Conservation (phyloP, 2,329 filamentous ascomycete genomes). For the Malbranchea cinnamomea region DNA sequence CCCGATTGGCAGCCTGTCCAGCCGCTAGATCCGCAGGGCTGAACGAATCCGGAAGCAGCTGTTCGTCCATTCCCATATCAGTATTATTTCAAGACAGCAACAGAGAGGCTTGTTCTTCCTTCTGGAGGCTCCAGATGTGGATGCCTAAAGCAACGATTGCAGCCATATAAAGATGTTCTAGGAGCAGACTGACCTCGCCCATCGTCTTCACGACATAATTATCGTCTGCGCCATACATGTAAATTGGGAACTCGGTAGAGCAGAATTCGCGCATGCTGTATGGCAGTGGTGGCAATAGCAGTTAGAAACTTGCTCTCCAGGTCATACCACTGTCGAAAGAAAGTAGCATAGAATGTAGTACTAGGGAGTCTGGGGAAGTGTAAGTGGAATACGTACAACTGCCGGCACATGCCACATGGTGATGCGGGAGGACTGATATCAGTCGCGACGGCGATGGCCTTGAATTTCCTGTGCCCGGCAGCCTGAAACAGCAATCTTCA, state of each 20-base stretch:
- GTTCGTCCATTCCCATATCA: no score
- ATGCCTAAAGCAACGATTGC: no score
- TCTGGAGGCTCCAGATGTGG: no score
- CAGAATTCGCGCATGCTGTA: conserved; percentile 58
- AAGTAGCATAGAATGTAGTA: conserved; percentile 2
- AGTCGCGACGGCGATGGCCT: conserved; percentile 72
- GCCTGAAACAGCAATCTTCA: conserved; percentile 15
- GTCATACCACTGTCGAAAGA: not conserved
- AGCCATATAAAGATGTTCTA: not conserved
- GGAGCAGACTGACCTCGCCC: conserved; percentile 20
- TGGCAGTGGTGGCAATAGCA: no score
- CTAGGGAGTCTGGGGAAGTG: not conserved
- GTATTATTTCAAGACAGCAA: no score
- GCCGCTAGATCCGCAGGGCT: conserved; percentile 46
- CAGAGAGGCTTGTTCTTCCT: no score
- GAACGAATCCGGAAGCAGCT: conserved; percentile 56
- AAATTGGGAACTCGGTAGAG: conserved; percentile 52
- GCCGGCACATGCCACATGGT: conserved; percentile 92
- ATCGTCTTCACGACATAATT: conserved; percentile 35
- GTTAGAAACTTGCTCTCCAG: no score
- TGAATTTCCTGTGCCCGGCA: conserved; percentile 42
- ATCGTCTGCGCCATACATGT: conserved; percentile 83
- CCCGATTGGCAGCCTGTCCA: no score
- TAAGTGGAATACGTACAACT: conserved; percentile 48
- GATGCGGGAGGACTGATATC: conserved; percentile 52